Conservation (phyloP, 129 eudicot genomes). For the Pseudognaphalium luteoalbum region DNA sequence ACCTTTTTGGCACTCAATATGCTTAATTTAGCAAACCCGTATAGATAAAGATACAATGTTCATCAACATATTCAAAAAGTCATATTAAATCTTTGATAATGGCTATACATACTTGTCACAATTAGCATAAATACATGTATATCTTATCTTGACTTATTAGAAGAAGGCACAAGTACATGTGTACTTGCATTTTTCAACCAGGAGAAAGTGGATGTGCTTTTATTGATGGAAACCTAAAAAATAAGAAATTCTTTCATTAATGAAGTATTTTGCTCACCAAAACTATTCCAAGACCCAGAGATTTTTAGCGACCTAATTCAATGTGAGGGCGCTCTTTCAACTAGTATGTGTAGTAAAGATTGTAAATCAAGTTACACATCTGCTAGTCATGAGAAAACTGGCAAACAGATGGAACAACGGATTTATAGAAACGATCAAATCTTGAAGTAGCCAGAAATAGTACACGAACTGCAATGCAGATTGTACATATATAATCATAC, state of each 20-base stretch:
- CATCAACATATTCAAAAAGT: not conserved
- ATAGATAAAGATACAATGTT: not conserved
- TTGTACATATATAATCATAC: not conserved
- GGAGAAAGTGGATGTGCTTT: constrained; percentile 6
- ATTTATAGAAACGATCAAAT: not conserved
- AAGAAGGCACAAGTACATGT: not conserved
- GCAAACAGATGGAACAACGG: not conserved
- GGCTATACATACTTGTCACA: no score
- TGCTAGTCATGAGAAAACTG: not conserved
- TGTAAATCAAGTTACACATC: not conserved
- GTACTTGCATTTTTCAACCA: not conserved
- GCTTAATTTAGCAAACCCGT: not conserved
- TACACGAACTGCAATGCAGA: not conserved
- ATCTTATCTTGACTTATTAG: not conserved
- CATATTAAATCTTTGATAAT: no score
- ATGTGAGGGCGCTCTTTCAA: not conserved
- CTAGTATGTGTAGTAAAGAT: not conserved
- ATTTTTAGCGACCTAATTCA: not conserved
- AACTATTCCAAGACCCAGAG: constrained; percentile 1
- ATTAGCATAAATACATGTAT: not conserved
- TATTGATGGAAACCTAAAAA: constrained; percentile 16
- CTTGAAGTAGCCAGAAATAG: no score
- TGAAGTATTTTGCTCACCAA: constrained; percentile 13
- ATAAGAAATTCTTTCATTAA: constrained; percentile 17
- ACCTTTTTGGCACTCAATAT: not conserved